These are phyloP conservation scores for Sugiyamaella mastotermitis DNA, from an alignment of 805 yeast species.

Conservation along the genomic window DNA sequence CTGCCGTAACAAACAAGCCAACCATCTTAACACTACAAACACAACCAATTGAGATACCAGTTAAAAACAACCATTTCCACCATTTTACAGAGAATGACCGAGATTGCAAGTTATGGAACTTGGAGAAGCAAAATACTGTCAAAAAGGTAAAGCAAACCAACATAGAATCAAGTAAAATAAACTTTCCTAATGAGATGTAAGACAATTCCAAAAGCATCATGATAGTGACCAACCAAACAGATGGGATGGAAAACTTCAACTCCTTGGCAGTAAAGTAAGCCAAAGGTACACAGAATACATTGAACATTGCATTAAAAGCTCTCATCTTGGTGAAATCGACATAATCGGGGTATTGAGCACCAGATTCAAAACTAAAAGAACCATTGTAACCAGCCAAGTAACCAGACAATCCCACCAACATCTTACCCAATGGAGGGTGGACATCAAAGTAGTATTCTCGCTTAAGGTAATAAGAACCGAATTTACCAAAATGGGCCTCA, in stretches of 20 bases:
- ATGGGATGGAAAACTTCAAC: slow-evolving; percentile 62
- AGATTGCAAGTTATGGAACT: slow-evolving; percentile 57
- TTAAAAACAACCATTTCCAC: slow-evolving; percentile 88
- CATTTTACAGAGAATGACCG: slow-evolving; percentile 70
- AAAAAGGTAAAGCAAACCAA: slow-evolving; percentile 80
- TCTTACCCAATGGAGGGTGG: slow-evolving; percentile 95
- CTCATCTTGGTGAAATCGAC: slow-evolving; percentile 80
- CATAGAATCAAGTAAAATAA: slow-evolving; percentile 88
- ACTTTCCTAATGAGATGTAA: slow-evolving; percentile 78
- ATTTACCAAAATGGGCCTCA: slow-evolving; percentile 96
- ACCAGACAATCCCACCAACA: slow-evolving; percentile 85
- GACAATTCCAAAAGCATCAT: slow-evolving; percentile 74
- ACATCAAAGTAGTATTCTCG: slow-evolving; percentile 94
- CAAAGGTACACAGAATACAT: slow-evolving; percentile 78
- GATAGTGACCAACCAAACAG: slow-evolving; percentile 72
- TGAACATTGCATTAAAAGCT: slow-evolving; percentile 76
- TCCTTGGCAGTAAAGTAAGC: slow-evolving; percentile 77
- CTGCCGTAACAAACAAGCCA: slow-evolving; percentile 81
- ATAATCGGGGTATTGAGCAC: slow-evolving; percentile 66
- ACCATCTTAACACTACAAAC: slow-evolving; percentile 95
- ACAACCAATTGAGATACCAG: slow-evolving; percentile 85
- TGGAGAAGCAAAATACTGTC: slow-evolving; percentile 66
- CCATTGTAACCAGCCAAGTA: slow-evolving; percentile 85
- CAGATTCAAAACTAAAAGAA: slow-evolving; percentile 82
- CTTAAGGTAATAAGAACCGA: slow-evolving; percentile 83